Evolutionary conservation across 257 asterid species (phyloP), one percentile per base, ranked within the genome.

Genomic region (Solanum sejunctum): DNA sequence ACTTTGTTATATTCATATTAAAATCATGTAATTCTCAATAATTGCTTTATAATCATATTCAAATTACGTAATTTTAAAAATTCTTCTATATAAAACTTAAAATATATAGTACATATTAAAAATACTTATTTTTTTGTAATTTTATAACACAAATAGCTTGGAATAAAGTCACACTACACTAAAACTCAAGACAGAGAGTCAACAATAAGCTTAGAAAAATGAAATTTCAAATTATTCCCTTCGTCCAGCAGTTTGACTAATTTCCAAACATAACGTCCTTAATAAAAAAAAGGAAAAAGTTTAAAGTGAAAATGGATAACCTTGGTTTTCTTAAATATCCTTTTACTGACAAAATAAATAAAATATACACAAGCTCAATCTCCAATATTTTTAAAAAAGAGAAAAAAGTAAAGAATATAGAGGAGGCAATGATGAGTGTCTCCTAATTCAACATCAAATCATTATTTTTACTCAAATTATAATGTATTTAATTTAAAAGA

Each of bases 341-440:
- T 26, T 77, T 52, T 17, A 77, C 82, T 77, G 82, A 77, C 82
- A 77, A 26, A 49, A 77, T 9, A 16, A 77, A 26, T 51, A 51
- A 77, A 77, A 26, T 23, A 77, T 52, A 20, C 28, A 15, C 16
- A 49, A 77, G 64, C 82, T 77, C 82, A 77, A 52, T 77, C 82
- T 77, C 82, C 64, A 5, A 77, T 77, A 49, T 51, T 21, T 49
- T 49, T 3, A 72, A 49, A 72, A 49, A 32, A 7, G 17, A 39
- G 10, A 18, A 23, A 51, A 77, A 77, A 51, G 64, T 16, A 60
- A 55, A 47, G 60, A 13, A 52, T 10, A 60, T 13, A 57, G 58
- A 52, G 67, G 80, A 15, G 64, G 66, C 78, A 84, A 84, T 85
- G 80, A 85, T 85, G 70, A 78, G 55, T 32, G 64, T 51, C 57